Conservation (phyloP, 441 rosid genomes). For the Codiaeum variegatum region DNA sequence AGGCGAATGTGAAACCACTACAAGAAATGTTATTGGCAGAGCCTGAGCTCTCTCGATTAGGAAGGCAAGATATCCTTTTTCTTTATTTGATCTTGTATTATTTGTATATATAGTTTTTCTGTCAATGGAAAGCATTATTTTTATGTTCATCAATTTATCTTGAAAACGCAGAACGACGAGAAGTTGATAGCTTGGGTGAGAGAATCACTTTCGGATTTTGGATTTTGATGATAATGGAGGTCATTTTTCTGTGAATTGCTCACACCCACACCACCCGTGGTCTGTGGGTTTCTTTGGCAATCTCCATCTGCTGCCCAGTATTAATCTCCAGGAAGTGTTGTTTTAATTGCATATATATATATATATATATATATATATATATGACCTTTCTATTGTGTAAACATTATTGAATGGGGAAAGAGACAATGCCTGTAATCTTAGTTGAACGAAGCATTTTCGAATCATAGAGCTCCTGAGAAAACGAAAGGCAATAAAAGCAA, state of each 20-base stretch:
- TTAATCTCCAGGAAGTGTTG: no score
- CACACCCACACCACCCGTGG: no score
- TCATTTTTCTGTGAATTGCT: background rate
- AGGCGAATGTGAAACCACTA: slow-evolving; percentile 41
- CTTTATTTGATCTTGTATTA: background rate
- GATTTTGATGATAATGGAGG: background rate
- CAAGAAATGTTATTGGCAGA: slow-evolving; percentile 79
- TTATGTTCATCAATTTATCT: background rate
- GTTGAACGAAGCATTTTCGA: no score
- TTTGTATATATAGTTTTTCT: background rate
- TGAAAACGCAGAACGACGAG: slow-evolving; percentile 37
- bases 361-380: no score
- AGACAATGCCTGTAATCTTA: no score
- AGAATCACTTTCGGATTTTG: background rate
- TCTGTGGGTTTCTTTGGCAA: no score
- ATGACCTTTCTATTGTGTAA: no score
- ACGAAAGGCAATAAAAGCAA: no score
- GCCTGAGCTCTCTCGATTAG: slow-evolving; percentile 67
- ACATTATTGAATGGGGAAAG: no score
- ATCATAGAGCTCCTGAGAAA: no score
- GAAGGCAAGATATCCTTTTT: slow-evolving; percentile 37
- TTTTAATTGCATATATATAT: no score
- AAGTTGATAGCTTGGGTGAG: slow-evolving; percentile 21
- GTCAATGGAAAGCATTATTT: background rate
- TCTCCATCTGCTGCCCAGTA: background rate